Conservation (phyloP, 2,329 filamentous ascomycete genomes). For the Massarina eburnea region DNA sequence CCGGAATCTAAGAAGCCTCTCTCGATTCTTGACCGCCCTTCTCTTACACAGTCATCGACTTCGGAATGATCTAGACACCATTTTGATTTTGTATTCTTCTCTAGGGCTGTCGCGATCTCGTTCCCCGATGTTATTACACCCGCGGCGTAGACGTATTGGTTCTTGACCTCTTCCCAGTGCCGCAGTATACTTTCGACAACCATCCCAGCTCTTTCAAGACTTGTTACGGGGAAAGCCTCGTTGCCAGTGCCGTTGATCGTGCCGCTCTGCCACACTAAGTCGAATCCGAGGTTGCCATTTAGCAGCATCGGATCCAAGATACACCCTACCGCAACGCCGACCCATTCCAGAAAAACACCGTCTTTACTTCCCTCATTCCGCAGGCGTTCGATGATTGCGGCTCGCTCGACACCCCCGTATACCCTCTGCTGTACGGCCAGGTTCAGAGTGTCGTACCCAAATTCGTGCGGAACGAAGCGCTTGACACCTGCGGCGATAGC, state of each 20-base stretch:
- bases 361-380: slow-evolving; percentile 1
- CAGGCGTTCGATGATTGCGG: slow-evolving; percentile 35
- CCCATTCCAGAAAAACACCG: slow-evolving; percentile 31
- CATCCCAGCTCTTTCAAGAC: slow-evolving; percentile 32
- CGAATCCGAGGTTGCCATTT: slow-evolving; percentile 40
- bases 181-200: slow-evolving; percentile 27
- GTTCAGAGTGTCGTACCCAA: slow-evolving; percentile 41
- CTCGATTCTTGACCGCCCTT: slow-evolving; percentile 39
- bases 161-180: slow-evolving; percentile 38
- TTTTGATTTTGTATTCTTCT: slow-evolving; percentile 25
- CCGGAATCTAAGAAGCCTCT: slow-evolving; percentile 42
- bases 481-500: slow-evolving; percentile 42
- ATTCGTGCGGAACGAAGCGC: slow-evolving; percentile 48
- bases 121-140: slow-evolving; percentile 36
- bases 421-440: slow-evolving; percentile 29
- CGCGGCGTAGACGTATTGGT: slow-evolving; percentile 40
- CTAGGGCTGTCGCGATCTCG: slow-evolving; percentile 32
- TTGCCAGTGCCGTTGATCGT: slow-evolving; percentile 40
- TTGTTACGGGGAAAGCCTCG: slow-evolving; percentile 41
- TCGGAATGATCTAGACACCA: slow-evolving; percentile 37
- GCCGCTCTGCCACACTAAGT: slow-evolving; percentile 44
- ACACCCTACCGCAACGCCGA: slow-evolving; percentile 38
- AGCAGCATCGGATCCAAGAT: slow-evolving; percentile 35
- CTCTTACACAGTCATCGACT: slow-evolving; percentile 37
- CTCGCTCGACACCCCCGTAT: slow-evolving; percentile 29